Evolutionary conservation across 2,329 filamentous ascomycete genomes (phyloP).

Genomic region (Claviceps pazoutovae): DNA sequence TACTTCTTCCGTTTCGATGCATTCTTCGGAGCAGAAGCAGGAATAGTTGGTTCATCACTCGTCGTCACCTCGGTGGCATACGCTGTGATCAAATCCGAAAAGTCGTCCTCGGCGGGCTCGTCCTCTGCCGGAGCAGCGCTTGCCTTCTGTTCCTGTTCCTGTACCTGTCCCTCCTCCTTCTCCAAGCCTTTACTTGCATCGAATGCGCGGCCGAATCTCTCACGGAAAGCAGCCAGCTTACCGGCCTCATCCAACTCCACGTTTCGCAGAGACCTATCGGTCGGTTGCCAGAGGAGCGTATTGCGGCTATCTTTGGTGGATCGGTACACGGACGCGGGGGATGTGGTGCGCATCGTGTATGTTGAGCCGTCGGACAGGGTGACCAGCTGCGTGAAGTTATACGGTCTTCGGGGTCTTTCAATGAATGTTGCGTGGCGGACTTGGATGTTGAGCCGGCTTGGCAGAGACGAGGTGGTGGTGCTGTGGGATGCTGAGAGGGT

Average conservation of each 20-base stretch:
- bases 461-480: slow-evolving; percentile 13
- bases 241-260: slow-evolving; percentile 94
- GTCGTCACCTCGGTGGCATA: slow-evolving; percentile 29
- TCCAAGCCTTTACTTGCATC: slow-evolving; percentile 39
- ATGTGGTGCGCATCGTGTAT: slow-evolving; percentile 67
- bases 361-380: slow-evolving; percentile 84
- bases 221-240: slow-evolving; percentile 71
- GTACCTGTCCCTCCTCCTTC: slow-evolving; percentile 17
- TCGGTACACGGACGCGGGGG: slow-evolving; percentile 46
- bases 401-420: slow-evolving; percentile 76
- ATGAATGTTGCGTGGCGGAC: slow-evolving; percentile 74
- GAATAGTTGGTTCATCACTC: slow-evolving; percentile 18
- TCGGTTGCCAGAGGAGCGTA: slow-evolving; percentile 82
- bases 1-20: slow-evolving; percentile 35
- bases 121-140: slow-evolving; percentile 10
- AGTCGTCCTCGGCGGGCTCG: slow-evolving; percentile 14
- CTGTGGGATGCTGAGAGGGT: slow-evolving; percentile 9
- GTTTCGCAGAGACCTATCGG: slow-evolving; percentile 64
- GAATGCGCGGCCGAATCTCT: slow-evolving; percentile 70
- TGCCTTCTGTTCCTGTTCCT: slow-evolving; percentile 8
- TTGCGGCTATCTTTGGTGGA: slow-evolving; percentile 75
- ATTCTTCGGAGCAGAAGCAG: slow-evolving; percentile 22
- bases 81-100: slow-evolving; percentile 37
- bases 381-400: slow-evolving; percentile 93
- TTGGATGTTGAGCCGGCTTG: slow-evolving; percentile 30